phyloP scores from a whole-genome alignment of 2,329 filamentous ascomycete species.

The Chalaropsis ovoidea region DNA sequence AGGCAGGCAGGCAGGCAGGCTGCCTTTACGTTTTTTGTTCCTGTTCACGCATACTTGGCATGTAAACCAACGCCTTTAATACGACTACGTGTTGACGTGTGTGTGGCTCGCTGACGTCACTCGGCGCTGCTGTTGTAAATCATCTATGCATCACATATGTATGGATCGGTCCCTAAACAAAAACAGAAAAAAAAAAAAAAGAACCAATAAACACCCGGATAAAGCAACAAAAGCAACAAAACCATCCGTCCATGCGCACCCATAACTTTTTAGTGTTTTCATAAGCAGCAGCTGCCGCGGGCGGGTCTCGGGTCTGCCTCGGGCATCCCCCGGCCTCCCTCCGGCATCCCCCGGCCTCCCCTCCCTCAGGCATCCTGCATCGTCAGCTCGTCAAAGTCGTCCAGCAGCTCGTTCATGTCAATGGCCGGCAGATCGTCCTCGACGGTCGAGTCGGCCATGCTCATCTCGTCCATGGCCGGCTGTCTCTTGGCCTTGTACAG shows the following conservation, averaged over 20 bases:
- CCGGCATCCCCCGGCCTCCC: neutral
- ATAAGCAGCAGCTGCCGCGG: no score
- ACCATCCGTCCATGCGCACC: conserved; percentile 16
- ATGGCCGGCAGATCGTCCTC: conserved; percentile 58
- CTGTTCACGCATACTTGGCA: neutral
- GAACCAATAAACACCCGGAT: conserved; percentile 10
- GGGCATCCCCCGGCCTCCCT: no score
- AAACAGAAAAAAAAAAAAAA: conserved; percentile 4
- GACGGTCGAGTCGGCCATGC: conserved; percentile 52
- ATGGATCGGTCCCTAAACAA: neutral
- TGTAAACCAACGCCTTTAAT: neutral
- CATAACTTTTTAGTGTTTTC: neutral
- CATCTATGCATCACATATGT: conserved; percentile 8
- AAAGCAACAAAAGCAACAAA: conserved; percentile 3
- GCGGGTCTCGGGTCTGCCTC: no score
- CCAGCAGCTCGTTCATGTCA: conserved; percentile 70
- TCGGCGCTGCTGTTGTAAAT: neutral
- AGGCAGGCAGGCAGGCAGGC: conserved; percentile 2
- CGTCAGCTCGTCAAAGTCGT: conserved; percentile 84
- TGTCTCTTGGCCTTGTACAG: conserved; percentile 64
- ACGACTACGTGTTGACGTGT: no score
- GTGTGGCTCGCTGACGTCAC: no score
- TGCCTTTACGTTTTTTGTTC: neutral
- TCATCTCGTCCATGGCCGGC: conserved; percentile 54
- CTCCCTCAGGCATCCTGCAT: conserved; percentile 46